Base-by-base conservation (phyloP, 2,329 filamentous ascomycete genomes). In the Penicillium sp. region DNA sequence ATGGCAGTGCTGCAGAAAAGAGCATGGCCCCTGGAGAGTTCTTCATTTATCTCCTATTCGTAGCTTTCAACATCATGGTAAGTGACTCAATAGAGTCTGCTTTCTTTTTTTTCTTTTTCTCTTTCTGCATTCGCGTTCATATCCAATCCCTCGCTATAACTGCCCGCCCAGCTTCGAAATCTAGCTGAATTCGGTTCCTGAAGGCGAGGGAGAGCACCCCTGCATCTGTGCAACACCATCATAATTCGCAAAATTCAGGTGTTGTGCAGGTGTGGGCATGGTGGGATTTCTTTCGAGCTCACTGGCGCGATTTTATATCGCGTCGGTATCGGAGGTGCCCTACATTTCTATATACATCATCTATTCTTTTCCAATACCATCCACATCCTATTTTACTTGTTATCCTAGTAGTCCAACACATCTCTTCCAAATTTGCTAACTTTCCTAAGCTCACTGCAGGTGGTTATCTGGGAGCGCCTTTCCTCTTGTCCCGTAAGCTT, bases 141-240 rank as follows among this genome's bases (percentile, higher is more conserved):
- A 58, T 57, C 48, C 62, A 58, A 53, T 60, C 84, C 85, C 85
- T 87, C 84, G 79, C 78, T 82, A 77, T 86, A 89, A 89, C 88
- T 91, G 88, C 88, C 87, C 88, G 88, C 83, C 85, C 87, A 89
- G 87, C 82, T 71, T 65, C 62, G 27, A 56, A 70, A 60, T 77
- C 83, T 87, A 85, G 81, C 87, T 90, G 87, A 87, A 82, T 50
- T 76, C 87, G 88, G 87, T 91, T 91, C 88, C 88, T 91, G 87
- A 80, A 89, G 86, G 77, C 81, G 88, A 91, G 88, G 88, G 82
- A 91, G 87, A 91, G 84, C 80, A 84, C 86, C 87, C 87, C 83
- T 85, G 80, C 83, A 82, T 80, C 81, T 77, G 67, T 75, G 67
- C 77, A 78, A 78, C 77, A 60, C 79, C 82, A 81, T 82, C 87